phyloP scores from a whole-genome alignment of 1,139 yeast species.

The Geotrichum carabidarum region DNA sequence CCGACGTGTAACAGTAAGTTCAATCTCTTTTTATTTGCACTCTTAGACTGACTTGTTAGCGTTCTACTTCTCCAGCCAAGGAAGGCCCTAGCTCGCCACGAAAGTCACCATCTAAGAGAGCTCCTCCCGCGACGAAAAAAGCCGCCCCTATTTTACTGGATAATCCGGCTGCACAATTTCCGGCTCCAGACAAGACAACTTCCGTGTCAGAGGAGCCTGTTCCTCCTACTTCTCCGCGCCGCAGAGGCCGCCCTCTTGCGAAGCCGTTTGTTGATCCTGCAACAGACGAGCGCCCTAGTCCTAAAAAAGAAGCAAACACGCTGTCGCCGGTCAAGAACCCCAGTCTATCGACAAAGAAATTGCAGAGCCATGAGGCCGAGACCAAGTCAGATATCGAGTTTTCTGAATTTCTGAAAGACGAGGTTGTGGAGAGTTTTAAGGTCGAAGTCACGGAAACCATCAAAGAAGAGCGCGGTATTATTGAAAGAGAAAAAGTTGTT shows the following conservation, averaged over 20 bases:
- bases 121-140: constrained; percentile 17
- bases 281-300: not conserved
- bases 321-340: constrained; percentile 8
- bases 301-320: not conserved
- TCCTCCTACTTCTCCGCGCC: constrained; percentile 3
- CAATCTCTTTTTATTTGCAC: not conserved
- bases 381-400: constrained; percentile 11
- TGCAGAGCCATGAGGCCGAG: not conserved
- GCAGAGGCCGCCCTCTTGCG: constrained; percentile 11
- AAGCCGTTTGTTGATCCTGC: constrained; percentile 16
- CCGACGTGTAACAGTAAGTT: constrained; percentile 22
- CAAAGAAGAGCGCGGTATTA: not conserved
- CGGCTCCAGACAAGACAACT: not conserved
- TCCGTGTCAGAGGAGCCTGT: not conserved
- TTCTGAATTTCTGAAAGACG: constrained; percentile 14
- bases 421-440: constrained; percentile 1
- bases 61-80: constrained; percentile 27
- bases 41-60: constrained; percentile 19
- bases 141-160: not conserved
- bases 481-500: constrained; percentile 4
- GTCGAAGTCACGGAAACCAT: not conserved
- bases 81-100: constrained; percentile 9
- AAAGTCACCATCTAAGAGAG: constrained; percentile 9
- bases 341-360: constrained; percentile 16
- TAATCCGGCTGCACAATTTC: constrained; percentile 6